These are phyloP conservation scores for Vitis cinerea DNA, from an alignment of 164 flowering plant genomes.

Conservation along the genomic window DNA sequence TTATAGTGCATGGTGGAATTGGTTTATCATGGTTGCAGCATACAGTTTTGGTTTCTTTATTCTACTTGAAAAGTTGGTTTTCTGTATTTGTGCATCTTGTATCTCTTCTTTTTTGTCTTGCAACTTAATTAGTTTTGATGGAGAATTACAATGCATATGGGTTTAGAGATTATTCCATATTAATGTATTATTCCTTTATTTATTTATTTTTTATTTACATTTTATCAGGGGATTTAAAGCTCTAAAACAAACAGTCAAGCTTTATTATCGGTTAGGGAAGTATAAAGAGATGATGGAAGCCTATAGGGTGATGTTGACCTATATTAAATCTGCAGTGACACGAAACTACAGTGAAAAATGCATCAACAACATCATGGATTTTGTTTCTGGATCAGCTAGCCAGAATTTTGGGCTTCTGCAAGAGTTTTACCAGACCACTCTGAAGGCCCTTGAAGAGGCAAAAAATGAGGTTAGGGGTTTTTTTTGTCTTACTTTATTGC, in stretches of 20 bases:
- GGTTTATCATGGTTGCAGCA: background rate
- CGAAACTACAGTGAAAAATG: slow-evolving; percentile 98
- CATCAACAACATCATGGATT: slow-evolving; percentile 97
- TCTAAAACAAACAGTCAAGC: slow-evolving; percentile 95
- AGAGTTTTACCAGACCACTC: slow-evolving; percentile 93
- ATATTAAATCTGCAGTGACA: slow-evolving; percentile 97
- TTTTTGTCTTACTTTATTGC: slow-evolving; percentile 2
- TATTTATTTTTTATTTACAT: background rate
- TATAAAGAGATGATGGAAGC: slow-evolving; percentile 96
- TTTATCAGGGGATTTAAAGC: slow-evolving; percentile 93
- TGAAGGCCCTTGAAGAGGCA: slow-evolving; percentile 98
- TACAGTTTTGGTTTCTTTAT: background rate
- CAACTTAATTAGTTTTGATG: too few species aligned
- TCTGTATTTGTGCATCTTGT: too few species aligned
- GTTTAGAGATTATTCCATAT: too few species aligned
- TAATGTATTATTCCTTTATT: background rate
- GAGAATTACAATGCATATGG: too few species aligned
- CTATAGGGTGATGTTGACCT: slow-evolving; percentile 92
- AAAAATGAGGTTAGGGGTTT: slow-evolving; percentile 79
- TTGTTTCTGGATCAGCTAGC: slow-evolving; percentile 95
- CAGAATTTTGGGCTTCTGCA: slow-evolving; percentile 86
- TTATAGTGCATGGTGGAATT: background rate
- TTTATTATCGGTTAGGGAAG: slow-evolving; percentile 83
- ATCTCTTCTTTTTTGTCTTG: too few species aligned
- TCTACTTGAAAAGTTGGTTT: background rate